Conservation (phyloP, 768 basidiomycete species). For the Lactarius trivialis region DNA sequence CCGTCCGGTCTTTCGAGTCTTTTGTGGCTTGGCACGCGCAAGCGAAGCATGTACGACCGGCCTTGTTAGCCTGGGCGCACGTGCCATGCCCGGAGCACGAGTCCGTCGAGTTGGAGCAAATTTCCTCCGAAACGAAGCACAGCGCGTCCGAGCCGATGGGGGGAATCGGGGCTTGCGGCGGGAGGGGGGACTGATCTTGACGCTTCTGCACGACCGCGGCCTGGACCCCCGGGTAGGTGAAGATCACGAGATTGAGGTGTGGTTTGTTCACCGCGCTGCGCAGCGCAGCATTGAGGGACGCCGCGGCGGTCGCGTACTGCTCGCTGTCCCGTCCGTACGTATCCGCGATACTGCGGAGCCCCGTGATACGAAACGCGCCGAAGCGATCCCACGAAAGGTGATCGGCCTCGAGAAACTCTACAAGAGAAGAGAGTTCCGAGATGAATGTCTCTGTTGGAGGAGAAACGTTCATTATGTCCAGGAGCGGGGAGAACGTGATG, state of each 20-base stretch:
- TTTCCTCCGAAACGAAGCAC: conserved; percentile 50
- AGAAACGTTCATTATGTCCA: conserved; percentile 39
- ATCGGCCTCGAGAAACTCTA: conserved; percentile 49
- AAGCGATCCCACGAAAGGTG: conserved; percentile 40
- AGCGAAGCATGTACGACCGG: conserved; percentile 46
- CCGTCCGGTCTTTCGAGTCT: conserved; percentile 47
- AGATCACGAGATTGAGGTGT: conserved; percentile 43
- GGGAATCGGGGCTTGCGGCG: conserved; percentile 41
- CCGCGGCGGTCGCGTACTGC: conserved; percentile 44
- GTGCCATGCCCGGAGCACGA: conserved; percentile 65
- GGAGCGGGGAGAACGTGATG: conserved; percentile 29
- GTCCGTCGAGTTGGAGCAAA: conserved; percentile 56
- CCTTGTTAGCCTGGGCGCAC: conserved; percentile 55
- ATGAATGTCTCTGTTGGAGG: conserved; percentile 36
- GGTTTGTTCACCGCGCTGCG: conserved; percentile 36
- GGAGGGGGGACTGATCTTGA: conserved; percentile 35
- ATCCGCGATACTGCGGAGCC: conserved; percentile 42
- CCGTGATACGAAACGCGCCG: conserved; percentile 54
- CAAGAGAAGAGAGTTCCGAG: conserved; percentile 38
- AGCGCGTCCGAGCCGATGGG: conserved; percentile 55
- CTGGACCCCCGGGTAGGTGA: conserved; percentile 38
- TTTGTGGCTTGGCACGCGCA: conserved; percentile 45
- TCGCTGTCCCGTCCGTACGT: conserved; percentile 46
- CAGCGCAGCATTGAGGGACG: conserved; percentile 44
- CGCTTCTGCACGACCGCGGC: conserved; percentile 30